Evolutionary conservation across 1,139 yeast species (phyloP), one percentile per base, ranked within the genome.

Genomic region (Saccharomycopsis crataegensis): DNA sequence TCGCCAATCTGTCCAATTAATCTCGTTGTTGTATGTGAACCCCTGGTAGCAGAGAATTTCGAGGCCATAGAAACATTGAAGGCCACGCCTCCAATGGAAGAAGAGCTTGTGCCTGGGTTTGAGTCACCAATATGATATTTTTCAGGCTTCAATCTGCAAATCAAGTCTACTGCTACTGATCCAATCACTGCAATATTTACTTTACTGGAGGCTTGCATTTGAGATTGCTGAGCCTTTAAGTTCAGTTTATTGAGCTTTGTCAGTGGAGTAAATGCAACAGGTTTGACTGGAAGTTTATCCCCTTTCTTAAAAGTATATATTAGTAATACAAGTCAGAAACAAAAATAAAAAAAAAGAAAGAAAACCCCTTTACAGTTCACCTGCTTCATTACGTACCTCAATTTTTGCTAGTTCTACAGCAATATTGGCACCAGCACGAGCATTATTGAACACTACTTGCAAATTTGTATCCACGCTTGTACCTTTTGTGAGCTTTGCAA

Each of bases 11-110:
- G 69, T 0, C 90, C 80, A 0, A 88, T 71, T 7, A 89, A 71
- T 36, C 80, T 72, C 3, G 75, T 62, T 0, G 68, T 62, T 2
- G 62, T 55, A 43, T 60, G 59, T 31, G 55, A 32, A 50, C 36
- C 7, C 48, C 53, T 41, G 9, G 62, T 8, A n/a, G 42, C 41
- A 1, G 63, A 52, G 2, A 46, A 33, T 9, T 62, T 54, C 8
- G 57, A 50, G 1, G 59, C 36, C 5, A 14, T 4, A 2, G 40
- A 41, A 16, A 88, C 81, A 62, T 89, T 90, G 63, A 78, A 83
- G 0, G 89, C 96, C 0, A 89, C 96, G 0, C 96, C 96, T 0
- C 96, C 96, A 8, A 87, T 66, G 0, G 86, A 74, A 6, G 82
- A 74, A 1, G 67, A 62, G 1, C 80, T 74, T 1, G 62, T 64